Base-by-base conservation (phyloP, 2,329 filamentous ascomycete species). In the Exserohilum rostratum region DNA sequence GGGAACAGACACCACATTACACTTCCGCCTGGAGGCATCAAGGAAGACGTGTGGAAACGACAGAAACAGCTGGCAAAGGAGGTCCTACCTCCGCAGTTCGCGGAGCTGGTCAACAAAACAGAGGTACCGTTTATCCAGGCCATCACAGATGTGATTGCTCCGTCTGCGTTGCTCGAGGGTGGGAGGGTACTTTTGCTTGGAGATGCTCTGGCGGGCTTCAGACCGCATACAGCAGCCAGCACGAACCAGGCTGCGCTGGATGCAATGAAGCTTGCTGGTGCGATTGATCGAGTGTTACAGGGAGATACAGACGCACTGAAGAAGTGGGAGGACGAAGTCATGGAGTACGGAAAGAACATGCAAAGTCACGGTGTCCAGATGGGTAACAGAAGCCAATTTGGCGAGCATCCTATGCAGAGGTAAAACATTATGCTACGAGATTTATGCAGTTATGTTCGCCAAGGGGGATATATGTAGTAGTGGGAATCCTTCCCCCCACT, bases 201-300 rank as follows among this genome's bases (percentile, higher is more conserved):
- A 1, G 79, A 82, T 62, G 77, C 79, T 0, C 61, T 80, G 40
- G 72, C 75, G 0, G 72, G 76, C 0, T 77, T 81, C 10, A 59
- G 80, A 27, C 79, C 79, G 7, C 78, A 82, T 46, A 71, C 75
- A 3, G 79, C 72, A 0, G 67, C 74, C 18, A 77, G 77, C 12
- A 79, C 79, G 0, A 74, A 77, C 9, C 79, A 81, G 53, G 79
- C 78, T 2, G 79, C 79, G 0, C 70, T 75, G 40, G 73, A 81
- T 54, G 75, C 75, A 5, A 52, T 76, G 46, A 61, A 60, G 12
- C 59, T 82, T 15, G 58, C 62, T 9, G 20, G 45, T 11, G 46
- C 55, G 1, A 34, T 66, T 3, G 76, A 69, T 0, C 58, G 66
- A 25, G 67, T 77, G 17, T 64, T 79, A 40, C 46, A 62, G 9